Conservation (phyloP, 495 filamentous ascomycete genomes). For the Sphaerosporella brunnea region DNA sequence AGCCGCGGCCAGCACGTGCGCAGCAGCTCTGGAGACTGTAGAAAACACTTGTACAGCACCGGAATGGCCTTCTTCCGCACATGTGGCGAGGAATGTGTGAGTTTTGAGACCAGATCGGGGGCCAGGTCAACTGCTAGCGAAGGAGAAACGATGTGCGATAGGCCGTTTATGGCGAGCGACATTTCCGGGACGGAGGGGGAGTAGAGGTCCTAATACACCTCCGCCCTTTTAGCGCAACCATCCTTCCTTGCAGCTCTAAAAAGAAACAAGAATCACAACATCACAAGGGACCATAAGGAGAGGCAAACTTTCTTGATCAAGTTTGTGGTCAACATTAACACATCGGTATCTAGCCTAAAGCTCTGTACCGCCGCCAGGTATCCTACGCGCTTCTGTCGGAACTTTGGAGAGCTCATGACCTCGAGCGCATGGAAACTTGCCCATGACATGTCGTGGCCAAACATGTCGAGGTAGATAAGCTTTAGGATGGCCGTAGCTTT, state of each 20-base stretch:
- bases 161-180: slow-evolving; percentile 63
- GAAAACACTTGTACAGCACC: slow-evolving; percentile 73
- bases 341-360: slow-evolving; percentile 87
- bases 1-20: slow-evolving; percentile 91
- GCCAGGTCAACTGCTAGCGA: slow-evolving; percentile 78
- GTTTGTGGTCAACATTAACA: slow-evolving; percentile 94
- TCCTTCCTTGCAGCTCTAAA: not conserved
- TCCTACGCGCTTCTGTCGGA: slow-evolving; percentile 82
- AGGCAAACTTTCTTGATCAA: slow-evolving; percentile 73
- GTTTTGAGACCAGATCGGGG: slow-evolving; percentile 65
- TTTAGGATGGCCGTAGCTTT: slow-evolving; percentile 93
- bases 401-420: slow-evolving; percentile 92
- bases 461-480: slow-evolving; percentile 94
- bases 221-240: slow-evolving; percentile 9
- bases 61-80: slow-evolving; percentile 92
- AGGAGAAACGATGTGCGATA: slow-evolving; percentile 81
- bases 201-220: slow-evolving; percentile 48
- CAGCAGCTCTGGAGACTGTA: slow-evolving; percentile 88
- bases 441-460: slow-evolving; percentile 99
- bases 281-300: slow-evolving; percentile 3
- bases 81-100: slow-evolving; percentile 62
- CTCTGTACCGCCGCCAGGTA: slow-evolving; percentile 95
- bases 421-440: slow-evolving; percentile 94
- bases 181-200: slow-evolving; percentile 57
- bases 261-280: slow-evolving; percentile 8